phyloP scores from a whole-genome alignment of 768 basidiomycete species.

The Terana coerulea region DNA sequence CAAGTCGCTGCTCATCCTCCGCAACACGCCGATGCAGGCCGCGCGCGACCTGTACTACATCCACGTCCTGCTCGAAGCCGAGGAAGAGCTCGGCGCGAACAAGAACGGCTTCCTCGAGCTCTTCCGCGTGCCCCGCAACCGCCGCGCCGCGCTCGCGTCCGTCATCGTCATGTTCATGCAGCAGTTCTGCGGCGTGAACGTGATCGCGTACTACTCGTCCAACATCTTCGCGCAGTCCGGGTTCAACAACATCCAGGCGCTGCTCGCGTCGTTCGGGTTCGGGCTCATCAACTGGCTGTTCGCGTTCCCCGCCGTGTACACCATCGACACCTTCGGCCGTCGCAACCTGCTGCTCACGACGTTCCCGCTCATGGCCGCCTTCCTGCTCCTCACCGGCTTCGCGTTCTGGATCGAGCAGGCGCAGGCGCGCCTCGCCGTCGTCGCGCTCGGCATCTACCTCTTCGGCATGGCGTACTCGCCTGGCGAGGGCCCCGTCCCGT shows the following conservation, averaged over 20 bases:
- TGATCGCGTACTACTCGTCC: constrained; percentile 78
- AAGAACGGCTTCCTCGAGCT: constrained; percentile 22
- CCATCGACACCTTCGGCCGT: constrained; percentile 64
- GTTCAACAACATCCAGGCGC: constrained; percentile 48
- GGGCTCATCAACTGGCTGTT: constrained; percentile 43
- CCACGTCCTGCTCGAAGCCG: constrained; percentile 64
- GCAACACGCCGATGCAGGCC: constrained; percentile 69
- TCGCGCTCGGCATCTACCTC: constrained; percentile 53
- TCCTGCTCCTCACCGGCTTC: constrained; percentile 47
- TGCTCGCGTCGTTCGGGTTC: constrained; percentile 59
- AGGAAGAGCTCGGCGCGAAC: constrained; percentile 56
- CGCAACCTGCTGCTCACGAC: constrained; percentile 48
- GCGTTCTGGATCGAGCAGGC: constrained; percentile 43
- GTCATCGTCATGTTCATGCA: constrained; percentile 74
- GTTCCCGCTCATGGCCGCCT: constrained; percentile 52
- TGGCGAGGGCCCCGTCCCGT: constrained; percentile 72
- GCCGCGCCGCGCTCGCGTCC: constrained; percentile 58
- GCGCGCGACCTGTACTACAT: constrained; percentile 82
- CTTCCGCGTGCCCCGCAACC: constrained; percentile 66
- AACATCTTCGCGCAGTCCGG: constrained; percentile 65
- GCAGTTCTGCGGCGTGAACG: constrained; percentile 83
- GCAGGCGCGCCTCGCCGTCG: constrained; percentile 42
- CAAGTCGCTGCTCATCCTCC: constrained; percentile 55
- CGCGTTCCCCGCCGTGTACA: constrained; percentile 46
- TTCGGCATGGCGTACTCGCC: constrained; percentile 56